Base-by-base conservation (phyloP, 139 green algal genomes). In the Chlorella sp. region DNA sequence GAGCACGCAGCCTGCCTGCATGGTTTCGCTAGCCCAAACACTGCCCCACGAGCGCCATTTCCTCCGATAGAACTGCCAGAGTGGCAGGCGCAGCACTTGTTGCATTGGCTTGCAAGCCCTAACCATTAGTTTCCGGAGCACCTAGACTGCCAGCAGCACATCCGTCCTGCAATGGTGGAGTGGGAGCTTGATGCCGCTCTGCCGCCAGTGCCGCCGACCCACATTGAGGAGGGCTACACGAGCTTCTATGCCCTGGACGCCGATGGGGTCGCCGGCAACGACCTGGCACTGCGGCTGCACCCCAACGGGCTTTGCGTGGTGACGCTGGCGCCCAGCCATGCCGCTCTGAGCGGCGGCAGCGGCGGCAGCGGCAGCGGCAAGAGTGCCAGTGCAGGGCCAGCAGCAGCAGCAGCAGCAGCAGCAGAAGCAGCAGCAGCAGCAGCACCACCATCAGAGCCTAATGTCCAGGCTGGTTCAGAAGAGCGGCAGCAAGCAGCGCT, bases 171-270 rank as follows among this genome's bases (percentile, higher is more conserved):
- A 14, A 81, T 85, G 80, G 68, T 69, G 39, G 68, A 80, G 48
- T 88, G 84, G 84, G 36, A 80, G 37, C 84, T 88, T 0, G 84
- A 88, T 40, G 42, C 42, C 1, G 64, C 60, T 40, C 66, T 88
- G 39, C 84, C 66, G 16, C 28, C 16, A 12, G 28, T 42, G 26
- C 84, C 84, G 68, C 64, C 26, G 28, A 81, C 84, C 9, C 71
- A 88, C 32, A 80, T 88, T 32, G 37, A 88, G 84, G 68, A 81
- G 84, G 68, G 66, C 84, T 88, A 81, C 42, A 64, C 15, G 16
- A 48, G 68, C 84, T 53, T 22, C 2, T 88, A 81, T 15, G 1
- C 30, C 1, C 14, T 66, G 2, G 84, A 48, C 34, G 32, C 39
- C 0, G 40, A 64, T 5, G 84, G 68, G 3, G 30, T 32, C 30